Conservation (phyloP, 345 rosid genomes). For the Abelmoschus esculentus region DNA sequence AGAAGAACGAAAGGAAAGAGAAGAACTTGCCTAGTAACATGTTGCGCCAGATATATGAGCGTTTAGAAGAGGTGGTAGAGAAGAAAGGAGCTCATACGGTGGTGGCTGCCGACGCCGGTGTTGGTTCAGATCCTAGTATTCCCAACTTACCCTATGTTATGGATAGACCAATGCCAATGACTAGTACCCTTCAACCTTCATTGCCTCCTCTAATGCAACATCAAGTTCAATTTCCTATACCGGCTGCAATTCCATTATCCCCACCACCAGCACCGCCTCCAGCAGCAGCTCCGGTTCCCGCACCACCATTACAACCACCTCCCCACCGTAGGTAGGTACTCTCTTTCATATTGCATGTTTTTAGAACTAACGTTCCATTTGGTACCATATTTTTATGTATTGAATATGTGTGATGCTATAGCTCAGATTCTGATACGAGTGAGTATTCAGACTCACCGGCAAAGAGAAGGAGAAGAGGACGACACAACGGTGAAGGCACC, state of each 20-base stretch:
- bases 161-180: slow-evolving; percentile 12
- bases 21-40: slow-evolving; percentile 71
- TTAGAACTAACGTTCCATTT: too few relatives aligned
- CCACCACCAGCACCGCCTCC: slow-evolving; percentile 20
- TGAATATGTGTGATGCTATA: slow-evolving; percentile 23
- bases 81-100: slow-evolving; percentile 31
- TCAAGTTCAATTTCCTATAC: slow-evolving; percentile 17
- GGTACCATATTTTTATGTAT: too few relatives aligned
- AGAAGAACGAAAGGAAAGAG: slow-evolving; percentile 72
- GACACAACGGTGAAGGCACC: slow-evolving; percentile 20
- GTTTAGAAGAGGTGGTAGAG: slow-evolving; percentile 62
- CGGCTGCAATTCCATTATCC: slow-evolving; percentile 17
- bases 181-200: background rate
- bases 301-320: slow-evolving; percentile 16
- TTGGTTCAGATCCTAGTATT: slow-evolving; percentile 1
- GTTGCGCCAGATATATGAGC: slow-evolving; percentile 60
- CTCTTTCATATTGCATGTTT: slow-evolving; percentile 13
- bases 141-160: slow-evolving; percentile 10
- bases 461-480: slow-evolving; percentile 49
- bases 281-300: slow-evolving; percentile 12
- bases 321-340: slow-evolving; percentile 52
- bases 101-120: background rate
- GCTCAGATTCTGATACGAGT: slow-evolving; percentile 73
- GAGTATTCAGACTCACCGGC: slow-evolving; percentile 69
- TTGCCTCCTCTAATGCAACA: slow-evolving; percentile 30